Conservation (phyloP, 345 rosid genomes). For the Lepidium didymum region DNA sequence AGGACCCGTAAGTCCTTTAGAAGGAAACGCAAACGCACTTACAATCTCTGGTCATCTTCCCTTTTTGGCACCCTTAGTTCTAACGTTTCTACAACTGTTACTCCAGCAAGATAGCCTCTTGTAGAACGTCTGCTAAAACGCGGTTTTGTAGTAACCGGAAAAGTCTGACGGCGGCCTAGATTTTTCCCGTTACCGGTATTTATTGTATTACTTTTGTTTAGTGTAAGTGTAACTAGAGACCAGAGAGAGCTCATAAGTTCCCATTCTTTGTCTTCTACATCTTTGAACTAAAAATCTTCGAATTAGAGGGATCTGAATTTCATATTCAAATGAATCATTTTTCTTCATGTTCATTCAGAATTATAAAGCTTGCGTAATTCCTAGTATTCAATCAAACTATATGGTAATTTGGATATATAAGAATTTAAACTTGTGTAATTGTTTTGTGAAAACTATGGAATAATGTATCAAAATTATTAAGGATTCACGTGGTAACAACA, state of each 20-base stretch:
- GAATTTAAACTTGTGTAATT: background rate
- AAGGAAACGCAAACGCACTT: constrained; percentile 34
- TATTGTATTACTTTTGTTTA: constrained; percentile 8
- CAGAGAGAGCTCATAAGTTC: constrained; percentile 13
- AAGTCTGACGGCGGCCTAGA: background rate
- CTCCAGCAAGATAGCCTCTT: constrained; percentile 16
- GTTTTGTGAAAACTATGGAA: background rate
- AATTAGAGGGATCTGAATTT: constrained; percentile 7
- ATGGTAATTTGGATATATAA: background rate
- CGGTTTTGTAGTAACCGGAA: constrained; percentile 14
- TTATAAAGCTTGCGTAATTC: background rate
- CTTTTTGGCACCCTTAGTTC: constrained; percentile 30
- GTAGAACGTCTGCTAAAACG: background rate
- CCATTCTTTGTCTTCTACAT: constrained; percentile 2
- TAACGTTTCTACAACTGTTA: constrained; percentile 18
- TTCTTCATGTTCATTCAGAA: background rate
- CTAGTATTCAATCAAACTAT: background rate
- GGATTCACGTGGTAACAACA: constrained; percentile 1
- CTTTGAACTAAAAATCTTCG: background rate
- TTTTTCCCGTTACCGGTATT: background rate
- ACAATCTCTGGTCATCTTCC: constrained; percentile 22
- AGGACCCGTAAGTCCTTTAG: constrained; percentile 57
- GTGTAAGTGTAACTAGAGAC: constrained; percentile 15
- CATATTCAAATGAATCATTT: background rate
- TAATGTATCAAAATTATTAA: background rate